These are phyloP conservation scores for Russula foetens DNA, from an alignment of 768 basidiomycete species.

Conservation along the genomic window DNA sequence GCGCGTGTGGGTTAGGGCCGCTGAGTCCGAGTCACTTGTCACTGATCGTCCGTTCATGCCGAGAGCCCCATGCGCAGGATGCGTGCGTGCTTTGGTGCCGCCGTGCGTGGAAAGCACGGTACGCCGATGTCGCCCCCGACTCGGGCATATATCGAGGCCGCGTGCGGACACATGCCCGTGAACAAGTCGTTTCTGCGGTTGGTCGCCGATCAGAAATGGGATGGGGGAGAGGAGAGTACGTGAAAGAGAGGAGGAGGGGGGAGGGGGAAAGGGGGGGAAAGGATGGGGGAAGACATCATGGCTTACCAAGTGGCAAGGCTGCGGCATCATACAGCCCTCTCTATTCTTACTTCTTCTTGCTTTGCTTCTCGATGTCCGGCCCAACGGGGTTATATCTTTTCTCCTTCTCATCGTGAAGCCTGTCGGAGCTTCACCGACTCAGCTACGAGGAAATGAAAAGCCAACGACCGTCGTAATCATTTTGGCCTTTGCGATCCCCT, in stretches of 20 bases:
- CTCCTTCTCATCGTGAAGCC: not conserved
- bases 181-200: no score
- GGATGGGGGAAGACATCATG: not conserved
- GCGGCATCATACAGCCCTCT: no score
- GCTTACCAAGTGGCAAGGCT: not conserved
- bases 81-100: not conserved
- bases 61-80: not conserved
- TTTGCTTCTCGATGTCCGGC: not conserved
- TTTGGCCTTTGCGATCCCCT: not conserved
- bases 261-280: not conserved
- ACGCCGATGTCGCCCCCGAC: not conserved
- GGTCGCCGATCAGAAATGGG: not conserved
- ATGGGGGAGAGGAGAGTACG: not conserved
- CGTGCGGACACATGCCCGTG: no score
- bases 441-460: no score
- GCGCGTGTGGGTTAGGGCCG: not conserved
- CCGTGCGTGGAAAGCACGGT: not conserved
- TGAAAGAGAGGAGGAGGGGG: not conserved
- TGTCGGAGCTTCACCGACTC: not conserved
- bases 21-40: not conserved
- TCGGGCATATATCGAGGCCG: not conserved
- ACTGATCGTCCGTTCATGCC: not conserved
- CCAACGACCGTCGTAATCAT: not conserved
- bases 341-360: not conserved
- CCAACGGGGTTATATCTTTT: not conserved